These are phyloP conservation scores for Trifolium dubium DNA, from an alignment of 306 rosid species.

Conservation along the genomic window DNA sequence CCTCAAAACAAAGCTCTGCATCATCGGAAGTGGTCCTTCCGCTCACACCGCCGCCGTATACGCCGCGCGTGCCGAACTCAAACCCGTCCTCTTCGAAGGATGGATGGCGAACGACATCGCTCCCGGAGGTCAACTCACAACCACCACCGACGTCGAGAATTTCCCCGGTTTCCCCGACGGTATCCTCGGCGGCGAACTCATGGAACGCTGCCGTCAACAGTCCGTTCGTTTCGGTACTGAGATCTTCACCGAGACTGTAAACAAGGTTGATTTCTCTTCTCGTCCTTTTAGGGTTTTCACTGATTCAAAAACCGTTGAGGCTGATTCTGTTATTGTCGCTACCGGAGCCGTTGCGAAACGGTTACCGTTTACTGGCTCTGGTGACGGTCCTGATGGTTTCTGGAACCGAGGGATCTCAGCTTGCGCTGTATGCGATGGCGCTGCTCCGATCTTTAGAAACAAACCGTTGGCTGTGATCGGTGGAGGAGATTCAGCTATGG, in stretches of 20 bases:
- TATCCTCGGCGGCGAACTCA: conserved; percentile 72
- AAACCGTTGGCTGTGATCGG: conserved; percentile 79
- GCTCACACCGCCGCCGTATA: conserved; percentile 87
- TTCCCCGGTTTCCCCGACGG: conserved; percentile 86
- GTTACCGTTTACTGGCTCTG: conserved; percentile 62
- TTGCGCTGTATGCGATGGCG: conserved; percentile 90
- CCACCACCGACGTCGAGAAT: conserved; percentile 87
- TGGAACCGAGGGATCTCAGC: conserved; percentile 90
- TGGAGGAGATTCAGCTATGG: conserved; percentile 93
- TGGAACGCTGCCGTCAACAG: conserved; percentile 70
- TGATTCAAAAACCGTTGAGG: conserved; percentile 54
- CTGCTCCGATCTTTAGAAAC: conserved; percentile 77
- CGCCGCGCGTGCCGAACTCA: conserved; percentile 85
- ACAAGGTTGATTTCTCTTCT: conserved; percentile 67
- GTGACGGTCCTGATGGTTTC: conserved; percentile 64
- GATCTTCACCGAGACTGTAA: conserved; percentile 76
- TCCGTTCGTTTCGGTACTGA: conserved; percentile 77
- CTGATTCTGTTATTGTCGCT: conserved; percentile 70
- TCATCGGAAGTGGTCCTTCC: conserved; percentile 90
- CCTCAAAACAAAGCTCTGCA: conserved; percentile 70
- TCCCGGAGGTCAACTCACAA: conserved; percentile 91
- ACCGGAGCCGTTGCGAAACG: conserved; percentile 89
- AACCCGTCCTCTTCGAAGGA: conserved; percentile 83
- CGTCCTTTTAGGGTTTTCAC: conserved; percentile 70
- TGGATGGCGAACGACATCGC: conserved; percentile 92